These are phyloP conservation scores for Hansfordia pulvinata DNA, from an alignment of 2,329 filamentous ascomycete species.

Conservation along the genomic window DNA sequence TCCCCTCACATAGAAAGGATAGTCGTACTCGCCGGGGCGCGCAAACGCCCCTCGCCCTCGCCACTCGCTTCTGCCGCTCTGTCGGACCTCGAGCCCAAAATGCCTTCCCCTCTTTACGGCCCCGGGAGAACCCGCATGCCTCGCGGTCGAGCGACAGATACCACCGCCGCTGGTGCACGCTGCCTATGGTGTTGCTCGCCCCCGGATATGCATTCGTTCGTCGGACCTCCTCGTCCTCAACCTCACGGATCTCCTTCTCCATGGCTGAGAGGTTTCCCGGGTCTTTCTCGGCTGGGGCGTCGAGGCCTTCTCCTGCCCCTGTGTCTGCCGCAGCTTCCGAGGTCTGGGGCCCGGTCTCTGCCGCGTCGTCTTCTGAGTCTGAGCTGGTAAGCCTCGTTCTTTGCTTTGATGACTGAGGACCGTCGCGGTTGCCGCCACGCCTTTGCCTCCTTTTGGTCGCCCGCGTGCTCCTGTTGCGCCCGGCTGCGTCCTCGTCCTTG, in stretches of 20 bases:
- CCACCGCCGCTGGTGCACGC: slow-evolving; percentile 55
- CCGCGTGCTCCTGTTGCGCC: slow-evolving; percentile 11
- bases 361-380: slow-evolving; percentile 2
- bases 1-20: slow-evolving; percentile 48
- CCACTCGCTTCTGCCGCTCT: slow-evolving; percentile 6
- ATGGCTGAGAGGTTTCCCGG: slow-evolving; percentile 4
- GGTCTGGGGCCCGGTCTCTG: not conserved
- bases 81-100: slow-evolving; percentile 9
- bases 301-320: slow-evolving; percentile 7
- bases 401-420: too few species aligned
- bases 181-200: slow-evolving; percentile 50
- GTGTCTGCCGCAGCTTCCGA: slow-evolving; percentile 5
- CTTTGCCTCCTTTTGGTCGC: slow-evolving; percentile 12
- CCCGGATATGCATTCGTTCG: slow-evolving; percentile 53
- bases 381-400: slow-evolving; percentile 8
- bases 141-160: slow-evolving; percentile 47
- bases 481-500: slow-evolving; percentile 22
- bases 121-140: slow-evolving; percentile 40
- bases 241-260: slow-evolving; percentile 1
- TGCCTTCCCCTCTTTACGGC: slow-evolving; percentile 8
- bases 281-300: slow-evolving; percentile 5
- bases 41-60: not conserved
- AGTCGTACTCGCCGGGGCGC: slow-evolving; percentile 20
- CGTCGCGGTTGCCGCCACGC: slow-evolving; percentile 3
- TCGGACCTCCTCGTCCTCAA: slow-evolving; percentile 38